These are phyloP conservation scores for Aspergillus ruber DNA, from an alignment of 2,329 filamentous ascomycete genomes.

Conservation along the genomic window DNA sequence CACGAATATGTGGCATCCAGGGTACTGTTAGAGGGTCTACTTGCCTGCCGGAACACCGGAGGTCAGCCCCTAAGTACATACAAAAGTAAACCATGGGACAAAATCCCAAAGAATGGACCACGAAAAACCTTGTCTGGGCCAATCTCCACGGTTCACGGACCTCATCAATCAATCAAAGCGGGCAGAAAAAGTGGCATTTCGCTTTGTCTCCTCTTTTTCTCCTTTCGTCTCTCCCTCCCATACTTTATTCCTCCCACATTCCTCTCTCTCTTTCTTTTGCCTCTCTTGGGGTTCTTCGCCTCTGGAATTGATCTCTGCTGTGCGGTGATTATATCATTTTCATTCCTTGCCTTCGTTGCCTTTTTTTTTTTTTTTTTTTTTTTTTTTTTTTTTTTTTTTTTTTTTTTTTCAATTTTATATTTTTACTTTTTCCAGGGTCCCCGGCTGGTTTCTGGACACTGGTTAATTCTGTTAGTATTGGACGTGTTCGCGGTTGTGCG, in stretches of 20 bases:
- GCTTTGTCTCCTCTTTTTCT: background rate
- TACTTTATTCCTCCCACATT: slow-evolving; percentile 5
- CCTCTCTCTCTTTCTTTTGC: slow-evolving; percentile 4
- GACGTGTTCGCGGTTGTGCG: slow-evolving; percentile 34
- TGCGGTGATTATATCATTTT: slow-evolving; percentile 7
- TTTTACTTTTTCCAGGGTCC: slow-evolving; percentile 6
- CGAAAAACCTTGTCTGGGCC: too few relatives aligned
- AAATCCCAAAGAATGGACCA: too few relatives aligned
- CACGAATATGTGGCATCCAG: too few relatives aligned
- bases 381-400: too few relatives aligned
- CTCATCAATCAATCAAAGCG: background rate
- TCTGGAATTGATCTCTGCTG: too few relatives aligned
- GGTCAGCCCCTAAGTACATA: too few relatives aligned
- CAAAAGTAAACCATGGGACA: too few relatives aligned
- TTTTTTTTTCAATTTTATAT: slow-evolving; percentile 17
- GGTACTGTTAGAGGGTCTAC: too few relatives aligned
- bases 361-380: slow-evolving; percentile 16
- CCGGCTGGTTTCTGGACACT: slow-evolving; percentile 6
- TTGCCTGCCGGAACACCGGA: too few relatives aligned
- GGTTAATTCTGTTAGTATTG: slow-evolving; percentile 4
- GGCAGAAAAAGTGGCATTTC: background rate
- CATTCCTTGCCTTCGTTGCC: slow-evolving; percentile 9
- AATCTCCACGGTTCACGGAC: too few relatives aligned
- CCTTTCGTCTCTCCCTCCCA: slow-evolving; percentile 11
- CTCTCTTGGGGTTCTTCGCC: slow-evolving; percentile 9